Evolutionary conservation across 2,329 filamentous ascomycete genomes (phyloP).

Genomic region (Leptodontidium sp.): DNA sequence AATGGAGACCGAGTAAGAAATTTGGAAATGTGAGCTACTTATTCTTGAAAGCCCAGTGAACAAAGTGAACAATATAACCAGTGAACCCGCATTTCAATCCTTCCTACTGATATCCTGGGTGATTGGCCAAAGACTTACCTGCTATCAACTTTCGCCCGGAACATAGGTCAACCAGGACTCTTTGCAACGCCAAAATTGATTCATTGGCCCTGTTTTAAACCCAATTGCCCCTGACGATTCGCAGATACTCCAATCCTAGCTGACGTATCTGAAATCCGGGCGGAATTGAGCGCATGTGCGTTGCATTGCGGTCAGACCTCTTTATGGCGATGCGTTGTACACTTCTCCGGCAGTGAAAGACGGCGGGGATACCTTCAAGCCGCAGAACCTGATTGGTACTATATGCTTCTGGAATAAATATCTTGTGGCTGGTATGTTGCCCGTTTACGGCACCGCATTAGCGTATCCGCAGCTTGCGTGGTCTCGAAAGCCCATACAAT

Average conservation of each 20-base stretch:
- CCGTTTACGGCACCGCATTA: no score
- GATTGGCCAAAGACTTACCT: background rate
- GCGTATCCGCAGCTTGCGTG: no score
- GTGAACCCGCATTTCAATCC: background rate
- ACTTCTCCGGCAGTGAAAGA: background rate
- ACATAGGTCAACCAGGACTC: background rate
- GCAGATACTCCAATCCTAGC: background rate
- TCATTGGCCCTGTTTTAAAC: no score
- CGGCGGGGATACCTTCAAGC: no score
- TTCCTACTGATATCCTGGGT: background rate
- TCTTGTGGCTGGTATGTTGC: background rate
- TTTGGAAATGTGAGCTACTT: background rate
- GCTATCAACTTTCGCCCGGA: background rate
- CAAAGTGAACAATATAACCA: background rate
- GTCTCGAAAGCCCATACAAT: no score
- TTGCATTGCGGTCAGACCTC: background rate
- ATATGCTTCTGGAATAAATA: background rate
- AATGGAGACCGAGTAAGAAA: no score
- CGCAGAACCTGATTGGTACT: no score
- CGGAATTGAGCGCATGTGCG: background rate
- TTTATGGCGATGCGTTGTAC: background rate
- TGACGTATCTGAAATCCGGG: background rate
- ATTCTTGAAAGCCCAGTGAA: background rate
- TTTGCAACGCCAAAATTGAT: no score
- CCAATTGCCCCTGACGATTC: background rate